These are phyloP conservation scores for Papilionanthe hybrid DNA, from an alignment of 116 monocot genomes.

Conservation along the genomic window DNA sequence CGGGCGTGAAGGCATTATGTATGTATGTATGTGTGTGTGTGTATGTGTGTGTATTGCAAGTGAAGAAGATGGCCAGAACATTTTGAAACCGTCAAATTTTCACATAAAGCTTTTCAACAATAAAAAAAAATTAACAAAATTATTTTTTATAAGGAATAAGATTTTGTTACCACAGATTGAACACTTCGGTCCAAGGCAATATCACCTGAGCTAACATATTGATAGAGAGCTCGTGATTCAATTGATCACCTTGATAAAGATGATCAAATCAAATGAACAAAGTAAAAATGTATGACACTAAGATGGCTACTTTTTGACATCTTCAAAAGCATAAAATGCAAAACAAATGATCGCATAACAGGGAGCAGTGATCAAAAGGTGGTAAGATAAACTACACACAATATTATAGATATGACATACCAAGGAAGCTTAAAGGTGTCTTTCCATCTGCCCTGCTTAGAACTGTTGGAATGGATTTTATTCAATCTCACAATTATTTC, in stretches of 20 bases:
- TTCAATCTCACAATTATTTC: constrained; percentile 74
- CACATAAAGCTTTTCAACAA: no score
- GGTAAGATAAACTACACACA: neutral
- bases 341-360: neutral
- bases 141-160: no score
- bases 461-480: constrained; percentile 35
- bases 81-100: no score
- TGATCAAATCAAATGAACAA: neutral
- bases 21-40: no score
- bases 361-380: neutral
- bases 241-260: neutral
- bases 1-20: no score
- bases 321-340: neutral
- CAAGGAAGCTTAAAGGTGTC: constrained; percentile 76
- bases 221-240: neutral
- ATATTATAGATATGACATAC: constrained; percentile 19
- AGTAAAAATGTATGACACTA: neutral
- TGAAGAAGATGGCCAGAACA: no score
- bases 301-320: neutral
- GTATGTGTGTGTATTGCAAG: no score
- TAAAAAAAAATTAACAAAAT: no score
- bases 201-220: no score
- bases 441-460: constrained; percentile 65
- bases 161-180: no score
- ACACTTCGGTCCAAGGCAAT: neutral